Conservation (phyloP, 176 grass and related monocot genomes). For the Eleusine indica region DNA sequence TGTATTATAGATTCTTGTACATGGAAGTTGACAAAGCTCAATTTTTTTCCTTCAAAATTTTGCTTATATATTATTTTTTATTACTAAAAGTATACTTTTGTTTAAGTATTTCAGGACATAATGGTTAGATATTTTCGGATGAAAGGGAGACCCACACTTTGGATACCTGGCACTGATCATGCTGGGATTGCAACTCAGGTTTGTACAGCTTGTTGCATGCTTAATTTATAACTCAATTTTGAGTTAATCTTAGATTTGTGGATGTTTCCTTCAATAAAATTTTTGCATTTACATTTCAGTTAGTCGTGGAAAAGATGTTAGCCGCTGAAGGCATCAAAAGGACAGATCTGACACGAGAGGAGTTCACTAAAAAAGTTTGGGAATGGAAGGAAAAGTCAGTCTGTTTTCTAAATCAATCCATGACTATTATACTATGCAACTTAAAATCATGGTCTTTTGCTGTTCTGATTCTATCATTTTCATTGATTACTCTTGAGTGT, state of each 20-base stretch:
- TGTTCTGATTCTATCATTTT: constrained; percentile 19
- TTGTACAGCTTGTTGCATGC: constrained; percentile 24
- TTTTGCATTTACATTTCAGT: constrained; percentile 55
- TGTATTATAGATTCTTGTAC: neutral
- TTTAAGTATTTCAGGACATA: constrained; percentile 86
- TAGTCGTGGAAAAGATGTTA: constrained; percentile 99
- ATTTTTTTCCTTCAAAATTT: constrained; percentile 3
- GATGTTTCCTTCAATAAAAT: neutral
- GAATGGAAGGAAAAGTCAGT: constrained; percentile 99
- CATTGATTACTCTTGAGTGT: neutral
- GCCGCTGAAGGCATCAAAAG: constrained; percentile 92
- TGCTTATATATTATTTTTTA: constrained; percentile 22
- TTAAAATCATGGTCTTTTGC: neutral
- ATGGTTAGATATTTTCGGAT: constrained; percentile 97
- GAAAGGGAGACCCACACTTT: constrained; percentile 95
- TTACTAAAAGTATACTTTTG: constrained; percentile 34
- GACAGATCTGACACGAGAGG: constrained; percentile 87
- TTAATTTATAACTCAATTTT: constrained; percentile 37
- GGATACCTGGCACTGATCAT: constrained; percentile 98
- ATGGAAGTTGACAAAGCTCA: neutral
- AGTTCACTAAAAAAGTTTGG: constrained; percentile 94
- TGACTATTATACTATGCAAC: constrained; percentile 17
- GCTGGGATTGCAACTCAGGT: constrained; percentile 99
- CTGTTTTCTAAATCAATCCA: constrained; percentile 40
- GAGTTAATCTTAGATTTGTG: constrained; percentile 32